These are phyloP conservation scores for Termitomyces eurrhizus DNA, from an alignment of 768 basidiomycete genomes.

Conservation along the genomic window DNA sequence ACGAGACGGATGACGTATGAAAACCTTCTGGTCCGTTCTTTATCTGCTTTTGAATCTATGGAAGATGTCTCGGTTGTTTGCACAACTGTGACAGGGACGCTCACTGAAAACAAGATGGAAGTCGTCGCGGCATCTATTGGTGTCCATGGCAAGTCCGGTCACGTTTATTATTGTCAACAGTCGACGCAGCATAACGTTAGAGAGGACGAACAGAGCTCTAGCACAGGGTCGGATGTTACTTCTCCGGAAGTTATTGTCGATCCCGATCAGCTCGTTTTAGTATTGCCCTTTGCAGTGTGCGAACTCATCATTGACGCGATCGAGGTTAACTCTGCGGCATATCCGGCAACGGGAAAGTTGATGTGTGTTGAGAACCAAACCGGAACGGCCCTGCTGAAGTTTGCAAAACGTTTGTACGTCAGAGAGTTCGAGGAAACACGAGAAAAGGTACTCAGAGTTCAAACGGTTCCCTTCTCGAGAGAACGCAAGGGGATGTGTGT, in stretches of 20 bases:
- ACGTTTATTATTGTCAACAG: too few relatives aligned
- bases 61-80: conserved; percentile 94
- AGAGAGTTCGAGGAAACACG: conserved; percentile 62
- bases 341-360: conserved; percentile 24
- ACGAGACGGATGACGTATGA: conserved; percentile 98
- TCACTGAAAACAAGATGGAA: conserved; percentile 93
- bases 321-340: conserved; percentile 86
- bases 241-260: conserved; percentile 53
- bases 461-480: conserved; percentile 92
- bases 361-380: conserved; percentile 91
- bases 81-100: conserved; percentile 94
- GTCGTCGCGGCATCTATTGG: conserved; percentile 96
- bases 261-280: conserved; percentile 58
- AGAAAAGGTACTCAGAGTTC: conserved; percentile 58
- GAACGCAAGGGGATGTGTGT: conserved; percentile 94
- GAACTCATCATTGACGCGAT: conserved; percentile 80
- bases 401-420: conserved; percentile 82
- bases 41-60: conserved; percentile 98
- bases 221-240: too few relatives aligned
- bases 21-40: conserved; percentile 95
- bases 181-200: too few relatives aligned
- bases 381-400: conserved; percentile 86
- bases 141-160: conserved; percentile 85
- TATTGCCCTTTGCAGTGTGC: conserved; percentile 56
- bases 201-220: conserved; percentile 67